Base-by-base conservation (phyloP, 345 rosid genomes). In the Arabis hirsuta region DNA sequence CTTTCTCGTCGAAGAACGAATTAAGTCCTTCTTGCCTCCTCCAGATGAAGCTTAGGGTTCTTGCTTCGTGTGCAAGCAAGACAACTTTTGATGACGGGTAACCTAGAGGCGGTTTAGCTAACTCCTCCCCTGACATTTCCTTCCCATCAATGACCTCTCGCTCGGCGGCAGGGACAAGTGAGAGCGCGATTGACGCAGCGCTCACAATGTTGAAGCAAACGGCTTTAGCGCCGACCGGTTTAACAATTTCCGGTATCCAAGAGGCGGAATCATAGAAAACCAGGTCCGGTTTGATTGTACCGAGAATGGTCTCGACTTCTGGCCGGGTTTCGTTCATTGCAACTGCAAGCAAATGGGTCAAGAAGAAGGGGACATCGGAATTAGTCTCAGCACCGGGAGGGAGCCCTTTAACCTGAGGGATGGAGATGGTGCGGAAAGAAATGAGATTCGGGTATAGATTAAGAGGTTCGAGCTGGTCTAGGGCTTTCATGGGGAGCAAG, bases 361-460 rank as follows among this genome's bases (percentile, higher is more conserved):
- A 34, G 27, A 58, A 57, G 53, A 84, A 53, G 20, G 92, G 86
- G 22, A 92, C 62, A 7, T 92, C 96, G 0, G 98, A 87, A 54
- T 87, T 86, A 0, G 96, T 92, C 67, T 90, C 86, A 0, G 88
- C 65, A 4, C 93, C 96, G 0, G 73, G 71, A 22, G 98, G 98
- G 64, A 92, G 91, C 54, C 91, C 90, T 8, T 72, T 72, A 31
- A 87, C 86, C 0, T 69, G 68, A 26, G 96, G 90, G 20, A 89
- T 63, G 2, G 78, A 31, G 55, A 89, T 62, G 1, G 78, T 74
- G 56, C 73, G 80, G 55, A 85, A 79, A 54, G 79, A 58, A 29
- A 89, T 89, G 67, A 80, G 81, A 70, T 80, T 12, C 5, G 87
- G 88, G 31, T 76, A 73, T 1, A 65, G 80, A 46, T 87, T 87